These are phyloP conservation scores for Allodekkera sacchari DNA, from an alignment of 805 yeast genomes.

Conservation along the genomic window DNA sequence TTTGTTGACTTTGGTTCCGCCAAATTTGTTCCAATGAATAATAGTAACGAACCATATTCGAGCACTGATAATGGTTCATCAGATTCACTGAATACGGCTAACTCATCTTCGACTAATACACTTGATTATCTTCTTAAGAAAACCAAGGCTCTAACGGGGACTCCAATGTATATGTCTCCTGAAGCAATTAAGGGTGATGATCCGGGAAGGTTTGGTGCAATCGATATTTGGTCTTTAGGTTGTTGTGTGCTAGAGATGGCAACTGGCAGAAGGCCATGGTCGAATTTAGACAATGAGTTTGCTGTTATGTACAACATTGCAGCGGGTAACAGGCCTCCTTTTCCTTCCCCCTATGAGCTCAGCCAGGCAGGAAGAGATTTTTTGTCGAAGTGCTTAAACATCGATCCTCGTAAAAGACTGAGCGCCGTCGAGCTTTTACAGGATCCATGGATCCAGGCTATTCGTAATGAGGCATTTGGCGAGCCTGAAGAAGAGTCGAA, in stretches of 20 bases:
- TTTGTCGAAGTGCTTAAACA: constrained; percentile 66
- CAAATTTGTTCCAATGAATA: constrained; percentile 60
- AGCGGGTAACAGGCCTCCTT: constrained; percentile 82
- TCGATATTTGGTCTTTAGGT: constrained; percentile 94
- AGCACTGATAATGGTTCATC: neutral
- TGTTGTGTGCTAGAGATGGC: constrained; percentile 96
- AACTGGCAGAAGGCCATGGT: constrained; percentile 95
- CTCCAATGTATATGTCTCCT: constrained; percentile 99
- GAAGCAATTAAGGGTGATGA: constrained; percentile 81
- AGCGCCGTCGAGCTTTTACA: constrained; percentile 76
- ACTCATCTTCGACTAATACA: constrained; percentile 9
- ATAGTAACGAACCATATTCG: constrained; percentile 3
- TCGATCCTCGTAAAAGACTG: constrained; percentile 73
- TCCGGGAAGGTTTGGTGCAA: constrained; percentile 52
- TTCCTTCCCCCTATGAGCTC: constrained; percentile 74
- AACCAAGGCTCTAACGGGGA: constrained; percentile 59
- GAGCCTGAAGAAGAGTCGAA: constrained; percentile 15
- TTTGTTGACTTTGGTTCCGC: constrained; percentile 98
- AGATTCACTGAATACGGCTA: no score
- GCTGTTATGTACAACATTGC: constrained; percentile 98
- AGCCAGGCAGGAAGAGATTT: constrained; percentile 67
- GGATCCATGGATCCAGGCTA: constrained; percentile 84
- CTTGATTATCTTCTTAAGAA: constrained; percentile 14
- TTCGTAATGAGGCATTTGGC: constrained; percentile 62
- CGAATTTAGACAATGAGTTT: constrained; percentile 93